Percentiles rank a stretch among this genome's conserved stretches.
These are phyloP conservation scores for Diospyros lotus DNA, from an alignment of 148 eudicot species.

Conservation along the genomic window DNA sequence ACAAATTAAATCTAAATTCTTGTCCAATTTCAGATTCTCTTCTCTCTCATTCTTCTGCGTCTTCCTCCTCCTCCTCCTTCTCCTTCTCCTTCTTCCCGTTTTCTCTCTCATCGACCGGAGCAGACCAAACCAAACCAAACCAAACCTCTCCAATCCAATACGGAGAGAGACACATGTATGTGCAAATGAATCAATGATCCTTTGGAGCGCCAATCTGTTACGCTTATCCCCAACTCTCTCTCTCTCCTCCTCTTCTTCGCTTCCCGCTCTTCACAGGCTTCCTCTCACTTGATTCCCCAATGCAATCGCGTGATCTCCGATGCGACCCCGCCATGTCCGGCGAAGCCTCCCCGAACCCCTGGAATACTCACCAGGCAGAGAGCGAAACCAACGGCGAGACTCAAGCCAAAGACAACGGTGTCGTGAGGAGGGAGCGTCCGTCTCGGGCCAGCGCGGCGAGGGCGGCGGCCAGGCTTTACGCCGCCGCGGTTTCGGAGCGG, in stretches of 20 bases:
- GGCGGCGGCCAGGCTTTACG: conserved; percentile 48
- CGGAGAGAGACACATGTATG: not conserved
- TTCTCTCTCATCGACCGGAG: conserved; percentile 5
- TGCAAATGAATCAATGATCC: not conserved
- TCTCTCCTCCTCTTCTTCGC: conserved; percentile 4
- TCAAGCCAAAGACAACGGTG: conserved; percentile 10
- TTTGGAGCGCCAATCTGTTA: not conserved
- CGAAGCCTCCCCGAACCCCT: conserved; percentile 16
- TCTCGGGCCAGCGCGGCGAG: conserved; percentile 68
- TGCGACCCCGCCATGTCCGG: conserved; percentile 42
- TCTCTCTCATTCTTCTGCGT: too few relatives aligned
- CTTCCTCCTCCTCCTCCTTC: not conserved
- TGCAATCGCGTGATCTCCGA: conserved; percentile 52
- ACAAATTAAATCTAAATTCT: too few relatives aligned
- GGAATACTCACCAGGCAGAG: conserved; percentile 15
- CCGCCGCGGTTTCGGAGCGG: conserved; percentile 40
- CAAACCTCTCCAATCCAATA: not conserved
- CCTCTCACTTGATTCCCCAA: conserved; percentile 14
- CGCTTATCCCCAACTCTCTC: not conserved
- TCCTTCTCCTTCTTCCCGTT: not conserved
- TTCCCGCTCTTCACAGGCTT: not conserved
- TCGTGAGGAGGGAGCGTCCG: conserved; percentile 65
- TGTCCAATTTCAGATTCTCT: too few relatives aligned
- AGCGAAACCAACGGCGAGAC: not conserved
- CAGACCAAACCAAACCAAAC: not conserved